These are phyloP conservation scores for Beta lomatogona DNA, from an alignment of 179 eudicot species.

Conservation along the genomic window DNA sequence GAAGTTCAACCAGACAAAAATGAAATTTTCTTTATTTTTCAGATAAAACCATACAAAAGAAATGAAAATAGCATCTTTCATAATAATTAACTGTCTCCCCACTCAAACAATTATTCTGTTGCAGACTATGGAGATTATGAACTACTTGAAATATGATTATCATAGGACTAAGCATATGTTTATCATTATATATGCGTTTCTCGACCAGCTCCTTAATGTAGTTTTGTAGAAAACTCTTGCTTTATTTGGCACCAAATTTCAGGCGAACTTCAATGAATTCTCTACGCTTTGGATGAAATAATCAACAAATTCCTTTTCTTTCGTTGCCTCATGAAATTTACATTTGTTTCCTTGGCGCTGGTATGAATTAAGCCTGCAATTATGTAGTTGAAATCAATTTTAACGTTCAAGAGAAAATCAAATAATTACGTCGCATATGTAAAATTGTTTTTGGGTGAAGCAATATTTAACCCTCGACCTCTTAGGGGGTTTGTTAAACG, in stretches of 20 bases:
- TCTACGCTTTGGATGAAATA: not conserved
- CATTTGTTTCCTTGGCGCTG: no score
- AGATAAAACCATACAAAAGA: not conserved
- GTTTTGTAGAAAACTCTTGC: no score
- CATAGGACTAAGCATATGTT: not conserved
- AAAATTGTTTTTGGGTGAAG: no score
- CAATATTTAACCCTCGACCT: no score
- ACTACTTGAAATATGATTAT: not conserved
- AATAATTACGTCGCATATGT: no score
- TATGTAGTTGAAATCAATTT: not conserved
- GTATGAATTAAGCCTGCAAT: not conserved
- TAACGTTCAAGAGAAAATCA: no score
- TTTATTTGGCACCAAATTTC: not conserved
- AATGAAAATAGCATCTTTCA: not conserved
- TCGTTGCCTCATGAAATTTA: not conserved
- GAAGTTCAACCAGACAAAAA: not conserved
- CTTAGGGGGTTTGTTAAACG: no score
- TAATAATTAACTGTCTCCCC: no score
- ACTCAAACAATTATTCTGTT: not conserved
- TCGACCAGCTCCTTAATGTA: not conserved
- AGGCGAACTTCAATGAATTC: not conserved
- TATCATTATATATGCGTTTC: not conserved
- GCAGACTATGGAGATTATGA: not conserved
- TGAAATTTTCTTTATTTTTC: not conserved
- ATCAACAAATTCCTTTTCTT: not conserved